A percentile compares a stretch with the other conserved stretches of the same genome.
phyloP scores from a whole-genome alignment of 169 alveolate genomes.

The Miamiensis avidus region DNA sequence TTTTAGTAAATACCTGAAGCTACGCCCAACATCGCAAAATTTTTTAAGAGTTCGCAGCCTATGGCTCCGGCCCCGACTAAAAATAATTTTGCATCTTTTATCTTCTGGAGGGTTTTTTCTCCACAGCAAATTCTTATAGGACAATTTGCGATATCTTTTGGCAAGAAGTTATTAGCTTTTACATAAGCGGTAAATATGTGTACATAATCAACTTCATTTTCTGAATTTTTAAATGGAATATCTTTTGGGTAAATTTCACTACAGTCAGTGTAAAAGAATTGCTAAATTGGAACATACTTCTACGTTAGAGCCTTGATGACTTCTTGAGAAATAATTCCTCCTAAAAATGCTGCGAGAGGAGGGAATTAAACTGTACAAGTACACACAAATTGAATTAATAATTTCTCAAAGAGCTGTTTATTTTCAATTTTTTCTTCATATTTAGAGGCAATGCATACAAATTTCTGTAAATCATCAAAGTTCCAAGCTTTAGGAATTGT shows the following conservation, averaged over 20 bases:
- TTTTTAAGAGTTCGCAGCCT: conserved; percentile 84
- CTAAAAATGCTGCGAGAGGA: conserved; percentile 45
- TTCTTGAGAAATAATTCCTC: conserved; percentile 38
- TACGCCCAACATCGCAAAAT: conserved; percentile 81
- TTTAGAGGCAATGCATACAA: background rate
- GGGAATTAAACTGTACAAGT: conserved; percentile 19
- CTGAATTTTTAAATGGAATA: background rate
- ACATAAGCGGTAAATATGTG: background rate
- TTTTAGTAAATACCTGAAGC: conserved; percentile 47
- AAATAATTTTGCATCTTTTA: conserved; percentile 53
- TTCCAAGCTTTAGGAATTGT: conserved; percentile 14
- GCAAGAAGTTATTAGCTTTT: background rate
- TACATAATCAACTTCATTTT: background rate
- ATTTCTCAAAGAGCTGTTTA: background rate
- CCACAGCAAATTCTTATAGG: conserved; percentile 47
- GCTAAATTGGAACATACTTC: conserved; percentile 42
- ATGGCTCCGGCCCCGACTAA: conserved; percentile 89
- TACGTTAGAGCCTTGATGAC: conserved; percentile 46
- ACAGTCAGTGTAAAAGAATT: conserved; percentile 41
- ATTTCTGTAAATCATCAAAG: background rate
- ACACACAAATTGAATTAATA: background rate
- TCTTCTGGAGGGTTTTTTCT: conserved; percentile 32
- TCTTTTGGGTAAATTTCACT: conserved; percentile 30
- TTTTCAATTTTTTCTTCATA: too few relatives aligned
- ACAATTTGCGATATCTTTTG: background rate